Conservation (phyloP, 495 filamentous ascomycete genomes). For the Jackrogersella multiformis region DNA sequence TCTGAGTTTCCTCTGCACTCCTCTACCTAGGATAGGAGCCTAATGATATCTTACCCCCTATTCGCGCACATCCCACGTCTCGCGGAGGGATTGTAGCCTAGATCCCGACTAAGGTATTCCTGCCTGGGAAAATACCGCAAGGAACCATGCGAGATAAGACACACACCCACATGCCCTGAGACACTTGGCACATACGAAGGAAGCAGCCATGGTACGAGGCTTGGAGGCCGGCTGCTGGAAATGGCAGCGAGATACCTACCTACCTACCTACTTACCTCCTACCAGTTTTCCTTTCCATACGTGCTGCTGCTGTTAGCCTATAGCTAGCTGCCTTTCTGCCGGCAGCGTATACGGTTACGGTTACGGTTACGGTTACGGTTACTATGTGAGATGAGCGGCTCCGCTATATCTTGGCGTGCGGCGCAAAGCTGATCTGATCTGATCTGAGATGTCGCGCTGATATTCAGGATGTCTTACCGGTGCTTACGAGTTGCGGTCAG, state of each 20-base stretch:
- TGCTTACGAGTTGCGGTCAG: background rate
- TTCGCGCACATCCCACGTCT: background rate
- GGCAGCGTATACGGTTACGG: too few species aligned
- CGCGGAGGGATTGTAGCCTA: background rate
- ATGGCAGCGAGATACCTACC: too few species aligned
- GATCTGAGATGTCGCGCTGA: background rate
- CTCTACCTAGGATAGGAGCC: too few species aligned
- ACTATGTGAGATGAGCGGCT: background rate
- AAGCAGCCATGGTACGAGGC: background rate
- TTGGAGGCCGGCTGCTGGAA: too few species aligned
- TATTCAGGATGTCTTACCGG: background rate
- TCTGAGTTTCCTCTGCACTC: too few species aligned
- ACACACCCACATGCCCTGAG: background rate
- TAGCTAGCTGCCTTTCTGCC: too few species aligned
- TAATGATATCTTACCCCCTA: too few species aligned
- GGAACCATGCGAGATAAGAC: constrained; percentile 7
- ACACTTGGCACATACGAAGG: background rate
- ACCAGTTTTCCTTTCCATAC: too few species aligned
- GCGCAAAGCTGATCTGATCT: too few species aligned
- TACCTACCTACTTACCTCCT: too few species aligned
- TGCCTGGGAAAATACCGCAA: constrained; percentile 16
- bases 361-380: too few species aligned
- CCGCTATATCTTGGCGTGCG: background rate
- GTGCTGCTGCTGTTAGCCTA: too few species aligned
- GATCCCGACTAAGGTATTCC: background rate